A percentile compares a stretch with the other conserved stretches of the same genome.
Evolutionary conservation across 164 flowering plant genomes (phyloP).

Genomic region (Hamamelis virginiana): DNA sequence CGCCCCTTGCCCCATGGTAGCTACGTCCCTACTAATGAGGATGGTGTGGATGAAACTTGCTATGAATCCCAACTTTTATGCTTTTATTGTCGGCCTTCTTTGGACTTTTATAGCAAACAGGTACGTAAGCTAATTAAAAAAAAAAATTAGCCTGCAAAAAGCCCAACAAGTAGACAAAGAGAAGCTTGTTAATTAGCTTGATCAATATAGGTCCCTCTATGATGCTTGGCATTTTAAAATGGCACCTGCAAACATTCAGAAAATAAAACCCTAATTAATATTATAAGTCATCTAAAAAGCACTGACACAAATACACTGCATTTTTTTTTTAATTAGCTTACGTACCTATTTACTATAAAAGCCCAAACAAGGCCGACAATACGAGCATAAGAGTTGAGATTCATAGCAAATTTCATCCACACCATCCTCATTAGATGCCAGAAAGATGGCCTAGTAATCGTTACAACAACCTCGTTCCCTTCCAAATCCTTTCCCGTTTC

Average conservation of each 20-base stretch:
- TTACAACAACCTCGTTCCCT: too few relatives aligned
- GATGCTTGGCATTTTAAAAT: slow-evolving; percentile 61
- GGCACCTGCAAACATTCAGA: slow-evolving; percentile 58
- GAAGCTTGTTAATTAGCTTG: too few relatives aligned
- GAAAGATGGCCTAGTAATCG: slow-evolving; percentile 32
- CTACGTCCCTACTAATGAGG: too few relatives aligned
- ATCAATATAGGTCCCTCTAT: slow-evolving; percentile 59
- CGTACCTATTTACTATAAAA: slow-evolving; percentile 55
- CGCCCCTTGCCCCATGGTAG: too few relatives aligned
- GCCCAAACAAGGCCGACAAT: slow-evolving; percentile 68
- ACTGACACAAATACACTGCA: background rate
- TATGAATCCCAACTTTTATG: slow-evolving; percentile 60
- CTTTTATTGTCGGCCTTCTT: slow-evolving; percentile 52
- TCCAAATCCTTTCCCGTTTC: too few relatives aligned
- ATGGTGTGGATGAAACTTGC: slow-evolving; percentile 56
- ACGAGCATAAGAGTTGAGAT: slow-evolving; percentile 67
- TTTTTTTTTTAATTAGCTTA: too few relatives aligned
- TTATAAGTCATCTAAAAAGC: background rate
- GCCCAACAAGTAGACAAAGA: too few relatives aligned
- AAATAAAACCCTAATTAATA: background rate
- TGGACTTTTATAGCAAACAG: slow-evolving; percentile 73
- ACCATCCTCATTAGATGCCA: slow-evolving; percentile 54
- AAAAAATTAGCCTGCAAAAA: too few relatives aligned
- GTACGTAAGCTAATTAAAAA: too few relatives aligned
- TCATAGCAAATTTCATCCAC: slow-evolving; percentile 49